These are phyloP conservation scores for Gnomoniopsis sp. DNA, from an alignment of 2,329 filamentous ascomycete species.

Conservation along the genomic window DNA sequence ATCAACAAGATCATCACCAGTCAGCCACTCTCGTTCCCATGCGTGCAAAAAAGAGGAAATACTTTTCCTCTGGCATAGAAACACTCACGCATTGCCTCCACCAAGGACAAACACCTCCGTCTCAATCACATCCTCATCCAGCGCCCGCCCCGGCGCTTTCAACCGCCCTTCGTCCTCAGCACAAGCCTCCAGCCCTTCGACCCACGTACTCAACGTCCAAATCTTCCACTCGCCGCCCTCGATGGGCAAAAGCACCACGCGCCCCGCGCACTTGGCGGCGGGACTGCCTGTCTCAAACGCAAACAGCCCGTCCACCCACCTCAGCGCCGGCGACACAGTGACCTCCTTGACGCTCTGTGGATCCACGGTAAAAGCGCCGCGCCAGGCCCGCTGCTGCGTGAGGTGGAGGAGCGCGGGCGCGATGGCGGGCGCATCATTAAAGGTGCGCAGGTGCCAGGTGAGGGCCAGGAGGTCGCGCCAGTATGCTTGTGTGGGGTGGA, in stretches of 20 bases:
- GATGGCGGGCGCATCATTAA: conserved; percentile 22
- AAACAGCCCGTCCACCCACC: conserved; percentile 30
- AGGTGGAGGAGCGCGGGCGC: conserved; percentile 23
- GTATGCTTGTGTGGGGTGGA: conserved; percentile 30
- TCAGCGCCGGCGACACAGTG: conserved; percentile 20
- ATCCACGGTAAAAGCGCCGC: conserved; percentile 17
- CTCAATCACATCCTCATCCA: conserved; percentile 21
- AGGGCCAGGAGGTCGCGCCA: conserved; percentile 35
- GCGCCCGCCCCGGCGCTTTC: conserved; percentile 15
- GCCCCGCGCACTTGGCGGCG: conserved; percentile 28
- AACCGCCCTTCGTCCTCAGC: conserved; percentile 28
- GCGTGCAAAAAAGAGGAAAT: neutral
- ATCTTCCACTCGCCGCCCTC: conserved; percentile 28
- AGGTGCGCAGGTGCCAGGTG: conserved; percentile 35
- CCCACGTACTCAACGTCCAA: conserved; percentile 30
- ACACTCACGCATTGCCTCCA: conserved; percentile 30
- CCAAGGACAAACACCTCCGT: conserved; percentile 34
- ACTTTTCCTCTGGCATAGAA: neutral
- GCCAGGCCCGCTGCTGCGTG: conserved; percentile 18
- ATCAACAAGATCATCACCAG: neutral
- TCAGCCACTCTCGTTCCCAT: no score
- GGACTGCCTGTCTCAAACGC: conserved; percentile 30
- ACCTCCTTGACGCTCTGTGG: conserved; percentile 17
- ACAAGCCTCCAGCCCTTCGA: conserved; percentile 22
- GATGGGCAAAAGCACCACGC: conserved; percentile 28